A percentile compares a stretch with the other conserved stretches of the same genome.
phyloP scores from a whole-genome alignment of 83 land plant species.

The Isoetes engelmannii region DNA sequence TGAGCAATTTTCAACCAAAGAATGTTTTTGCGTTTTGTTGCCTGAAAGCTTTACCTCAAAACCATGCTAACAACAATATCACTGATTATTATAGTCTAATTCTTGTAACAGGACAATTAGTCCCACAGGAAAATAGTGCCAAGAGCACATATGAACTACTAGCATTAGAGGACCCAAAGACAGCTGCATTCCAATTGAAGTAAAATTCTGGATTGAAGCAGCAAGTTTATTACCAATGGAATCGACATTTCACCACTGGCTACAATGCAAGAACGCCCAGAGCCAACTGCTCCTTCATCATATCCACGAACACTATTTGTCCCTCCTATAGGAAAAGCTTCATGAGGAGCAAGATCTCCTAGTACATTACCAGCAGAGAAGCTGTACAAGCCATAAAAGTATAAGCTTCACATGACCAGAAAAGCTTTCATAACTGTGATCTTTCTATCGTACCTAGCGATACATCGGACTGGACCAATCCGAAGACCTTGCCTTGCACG shows the following conservation, averaged over 20 bases:
- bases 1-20: not conserved
- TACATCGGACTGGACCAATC: slow-evolving; percentile 61
- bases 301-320: slow-evolving; percentile 98
- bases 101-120: not conserved
- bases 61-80: too few relatives aligned
- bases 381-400: slow-evolving; percentile 32
- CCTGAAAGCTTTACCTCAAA: too few relatives aligned
- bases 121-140: not conserved
- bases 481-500: slow-evolving; percentile 73
- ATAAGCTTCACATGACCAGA: not conserved
- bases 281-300: slow-evolving; percentile 98
- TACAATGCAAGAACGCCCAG: slow-evolving; percentile 83
- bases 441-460: slow-evolving; percentile 49
- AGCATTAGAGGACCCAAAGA: not conserved
- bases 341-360: slow-evolving; percentile 94
- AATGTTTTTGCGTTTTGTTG: not conserved
- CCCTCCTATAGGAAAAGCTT: slow-evolving; percentile 98
- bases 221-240: slow-evolving; percentile 49
- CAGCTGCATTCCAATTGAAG: not conserved
- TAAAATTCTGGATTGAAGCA: slow-evolving; percentile 1
- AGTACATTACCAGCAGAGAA: slow-evolving; percentile 88
- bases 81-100: too few relatives aligned
- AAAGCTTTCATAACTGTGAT: not conserved
- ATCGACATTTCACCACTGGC: slow-evolving; percentile 90
- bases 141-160: not conserved